Conservation (phyloP, 345 rosid genomes). For the Nephelium lappaceum region DNA sequence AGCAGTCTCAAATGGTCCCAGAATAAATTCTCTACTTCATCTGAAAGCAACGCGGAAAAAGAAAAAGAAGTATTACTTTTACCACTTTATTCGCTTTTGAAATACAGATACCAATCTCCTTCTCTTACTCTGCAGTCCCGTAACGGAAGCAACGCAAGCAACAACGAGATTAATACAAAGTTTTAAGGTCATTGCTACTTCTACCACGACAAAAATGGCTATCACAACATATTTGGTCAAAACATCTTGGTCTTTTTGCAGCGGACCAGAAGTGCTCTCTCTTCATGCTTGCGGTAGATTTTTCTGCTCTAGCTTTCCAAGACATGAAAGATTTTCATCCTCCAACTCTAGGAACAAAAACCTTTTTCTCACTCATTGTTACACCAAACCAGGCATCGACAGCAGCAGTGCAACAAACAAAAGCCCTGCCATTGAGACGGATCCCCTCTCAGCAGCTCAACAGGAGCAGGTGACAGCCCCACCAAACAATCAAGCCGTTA, state of each 20-base stretch:
- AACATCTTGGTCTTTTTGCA: slow-evolving; percentile 20
- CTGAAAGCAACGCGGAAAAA: background rate
- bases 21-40: background rate
- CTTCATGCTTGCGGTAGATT: slow-evolving; percentile 16
- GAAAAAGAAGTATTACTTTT: no score
- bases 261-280: slow-evolving; percentile 18
- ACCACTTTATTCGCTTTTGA: slow-evolving; percentile 1
- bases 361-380: slow-evolving; percentile 30
- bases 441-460: slow-evolving; percentile 16
- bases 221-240: slow-evolving; percentile 15
- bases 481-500: no score
- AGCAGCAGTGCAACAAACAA: background rate
- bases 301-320: slow-evolving; percentile 5
- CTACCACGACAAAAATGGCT: slow-evolving; percentile 20
- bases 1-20: background rate
- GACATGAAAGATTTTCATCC: slow-evolving; percentile 6
- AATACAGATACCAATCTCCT: background rate
- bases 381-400: slow-evolving; percentile 6
- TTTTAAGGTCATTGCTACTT: slow-evolving; percentile 11
- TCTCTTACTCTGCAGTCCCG: slow-evolving; percentile 8
- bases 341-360: background rate
- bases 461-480: slow-evolving; percentile 5
- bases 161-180: slow-evolving; percentile 16
- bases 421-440: slow-evolving; percentile 18
- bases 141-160: slow-evolving; percentile 24